phyloP scores from a whole-genome alignment of 164 flowering plant genomes.

The Berberis vulgaris region DNA sequence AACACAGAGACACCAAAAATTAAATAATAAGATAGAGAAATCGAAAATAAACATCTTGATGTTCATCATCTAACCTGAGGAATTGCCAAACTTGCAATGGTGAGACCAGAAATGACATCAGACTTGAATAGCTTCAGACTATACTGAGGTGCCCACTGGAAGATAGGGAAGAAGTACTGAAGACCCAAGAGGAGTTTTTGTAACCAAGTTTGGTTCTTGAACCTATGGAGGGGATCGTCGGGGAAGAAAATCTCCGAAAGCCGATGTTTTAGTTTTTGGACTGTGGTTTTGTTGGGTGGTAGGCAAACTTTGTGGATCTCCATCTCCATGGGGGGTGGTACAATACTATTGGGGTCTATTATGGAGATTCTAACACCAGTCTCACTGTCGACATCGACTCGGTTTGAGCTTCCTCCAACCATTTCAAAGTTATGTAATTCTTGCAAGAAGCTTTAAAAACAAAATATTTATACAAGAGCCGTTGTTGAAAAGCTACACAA shows the following conservation, averaged over 20 bases:
- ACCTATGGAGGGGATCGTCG: slow-evolving; percentile 69
- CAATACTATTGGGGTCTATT: too few relatives aligned
- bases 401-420: too few relatives aligned
- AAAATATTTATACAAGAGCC: too few relatives aligned
- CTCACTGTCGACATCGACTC: too few relatives aligned
- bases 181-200: slow-evolving; percentile 45
- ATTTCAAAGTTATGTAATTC: too few relatives aligned
- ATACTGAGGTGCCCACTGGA: slow-evolving; percentile 49
- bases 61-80: slow-evolving; percentile 31
- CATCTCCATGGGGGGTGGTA: background rate
- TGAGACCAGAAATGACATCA: slow-evolving; percentile 55
- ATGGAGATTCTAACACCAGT: too few relatives aligned
- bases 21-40: background rate
- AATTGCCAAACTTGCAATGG: slow-evolving; percentile 64
- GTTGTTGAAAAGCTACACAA: too few relatives aligned
- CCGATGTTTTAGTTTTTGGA: background rate
- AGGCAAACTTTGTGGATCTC: slow-evolving; percentile 1
- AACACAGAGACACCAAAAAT: too few relatives aligned
- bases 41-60: background rate
- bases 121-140: slow-evolving; percentile 28
- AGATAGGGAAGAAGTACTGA: slow-evolving; percentile 70
- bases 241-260: slow-evolving; percentile 74
- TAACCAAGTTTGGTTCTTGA: slow-evolving; percentile 47
- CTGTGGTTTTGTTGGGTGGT: background rate
- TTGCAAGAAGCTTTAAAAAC: too few relatives aligned